Evolutionary conservation across 805 yeast genomes (phyloP), one percentile per base, ranked within the genome.

Genomic region (Henningerozyma blattae): DNA sequence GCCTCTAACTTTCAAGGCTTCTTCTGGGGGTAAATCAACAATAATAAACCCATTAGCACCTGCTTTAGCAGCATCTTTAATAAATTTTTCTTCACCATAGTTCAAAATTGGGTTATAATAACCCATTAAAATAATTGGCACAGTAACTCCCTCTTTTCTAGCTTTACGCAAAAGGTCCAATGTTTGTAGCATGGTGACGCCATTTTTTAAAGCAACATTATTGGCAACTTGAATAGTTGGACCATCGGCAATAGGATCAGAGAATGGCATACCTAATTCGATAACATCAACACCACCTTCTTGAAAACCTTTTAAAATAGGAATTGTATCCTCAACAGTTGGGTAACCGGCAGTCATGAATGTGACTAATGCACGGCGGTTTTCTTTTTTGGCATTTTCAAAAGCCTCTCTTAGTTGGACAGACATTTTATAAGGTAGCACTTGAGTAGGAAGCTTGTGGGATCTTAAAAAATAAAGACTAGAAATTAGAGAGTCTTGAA

Each of bases 231-330:
- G 98, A 50, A 91, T 91, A 14, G 94, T 84, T 27, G 97, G 94
- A 31, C 99, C 99, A 58, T 91, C 99, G 22, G 97, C 99, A 56
- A 91, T 86, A 26, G 99, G 98, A 56, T 91, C 99, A 16, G 95
- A 79, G 58, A 91, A 91, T 31, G 99, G 99, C 55, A 91, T 63
- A 41, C 99, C 98, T 31, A 91, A 63, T 62, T 91, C 99, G 46
- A 91, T 84, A 41, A 91, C 71, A 53, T 91, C 97, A 26, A 82
- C 93, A 37, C 99, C 99, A 44, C 95, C 96, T 19, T 72, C 82
- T 64, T 91, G 97, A 63, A 91, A 73, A 16, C 91, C 89, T 54
- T 77, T 72, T 56, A 91, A 56, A 42, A 87, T 72, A 6, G 94
- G 93, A 32, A 91, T 66, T 1, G 98, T 87, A 43, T 82, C 95